A percentile compares a stretch with the other conserved stretches of the same genome.
These are phyloP conservation scores for Cordyceps javanica DNA, from an alignment of 2,329 filamentous ascomycete species.

Conservation along the genomic window DNA sequence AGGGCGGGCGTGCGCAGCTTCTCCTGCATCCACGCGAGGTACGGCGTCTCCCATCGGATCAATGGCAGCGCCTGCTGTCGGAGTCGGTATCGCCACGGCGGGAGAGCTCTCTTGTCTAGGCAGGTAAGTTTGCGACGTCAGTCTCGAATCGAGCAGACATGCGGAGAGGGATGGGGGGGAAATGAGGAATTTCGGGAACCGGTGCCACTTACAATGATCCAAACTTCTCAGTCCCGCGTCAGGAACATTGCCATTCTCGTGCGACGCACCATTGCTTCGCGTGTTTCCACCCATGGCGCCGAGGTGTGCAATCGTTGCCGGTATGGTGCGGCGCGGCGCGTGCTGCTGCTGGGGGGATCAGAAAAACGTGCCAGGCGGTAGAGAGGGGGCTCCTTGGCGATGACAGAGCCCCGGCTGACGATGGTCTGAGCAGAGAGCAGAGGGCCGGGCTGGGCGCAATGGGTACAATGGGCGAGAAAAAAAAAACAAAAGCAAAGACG, in stretches of 20 bases:
- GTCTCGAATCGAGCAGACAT: too few species aligned
- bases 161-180: neutral
- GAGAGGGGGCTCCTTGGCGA: neutral
- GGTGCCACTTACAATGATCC: constrained; percentile 59
- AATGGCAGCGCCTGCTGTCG: constrained; percentile 79
- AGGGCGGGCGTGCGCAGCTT: constrained; percentile 73
- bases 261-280: constrained; percentile 28
- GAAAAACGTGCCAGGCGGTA: neutral
- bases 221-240: constrained; percentile 77
- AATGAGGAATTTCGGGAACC: neutral
- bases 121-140: constrained; percentile 30
- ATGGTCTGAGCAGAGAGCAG: neutral
- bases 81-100: constrained; percentile 79
- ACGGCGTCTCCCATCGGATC: constrained; percentile 90
- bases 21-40: constrained; percentile 81
- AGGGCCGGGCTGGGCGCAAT: neutral
- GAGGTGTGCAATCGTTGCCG: neutral
- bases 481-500: neutral
- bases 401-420: neutral
- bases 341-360: neutral
- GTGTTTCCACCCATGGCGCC: constrained; percentile 26
- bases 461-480: neutral
- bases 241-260: constrained; percentile 24
- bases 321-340: neutral
- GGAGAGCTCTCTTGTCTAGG: constrained; percentile 74